Evolutionary conservation across 768 basidiomycete species (phyloP).

Genomic region (Guyanaporus albipodus): DNA sequence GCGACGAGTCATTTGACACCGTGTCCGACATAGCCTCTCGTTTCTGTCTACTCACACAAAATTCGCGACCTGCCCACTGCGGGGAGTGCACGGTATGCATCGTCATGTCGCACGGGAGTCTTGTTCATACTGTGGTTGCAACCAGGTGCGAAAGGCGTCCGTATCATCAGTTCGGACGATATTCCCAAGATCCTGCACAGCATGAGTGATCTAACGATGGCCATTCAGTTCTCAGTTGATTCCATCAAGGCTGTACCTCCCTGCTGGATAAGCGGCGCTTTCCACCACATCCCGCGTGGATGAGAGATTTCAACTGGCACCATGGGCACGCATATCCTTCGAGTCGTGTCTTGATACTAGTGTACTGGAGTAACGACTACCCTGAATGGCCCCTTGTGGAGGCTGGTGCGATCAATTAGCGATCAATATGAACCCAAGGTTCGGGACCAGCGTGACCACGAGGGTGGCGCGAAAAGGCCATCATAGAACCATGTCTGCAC

Average conservation of each 20-base stretch:
- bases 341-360: too few species aligned
- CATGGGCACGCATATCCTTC: neutral
- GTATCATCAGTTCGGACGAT: neutral
- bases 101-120: neutral
- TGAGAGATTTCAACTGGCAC: too few species aligned
- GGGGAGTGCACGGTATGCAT: neutral
- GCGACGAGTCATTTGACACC: slow-evolving; percentile 7
- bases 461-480: slow-evolving; percentile 9
- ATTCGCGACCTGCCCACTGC: neutral
- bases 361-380: neutral
- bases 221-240: too few species aligned
- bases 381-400: neutral
- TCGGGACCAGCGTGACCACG: slow-evolving; percentile 11
- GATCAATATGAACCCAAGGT: slow-evolving; percentile 12
- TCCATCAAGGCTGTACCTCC: slow-evolving; percentile 9
- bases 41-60: slow-evolving; percentile 3
- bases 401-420: slow-evolving; percentile 10
- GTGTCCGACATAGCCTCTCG: slow-evolving; percentile 7
- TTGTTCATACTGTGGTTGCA: neutral
- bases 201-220: slow-evolving; percentile 5
- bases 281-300: too few species aligned
- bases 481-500: slow-evolving; percentile 4
- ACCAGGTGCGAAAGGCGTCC: neutral
- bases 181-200: neutral
- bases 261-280: too few species aligned